Base-by-base conservation (phyloP, 1,284 basidiomycete species). In the Ustilago nuda region DNA sequence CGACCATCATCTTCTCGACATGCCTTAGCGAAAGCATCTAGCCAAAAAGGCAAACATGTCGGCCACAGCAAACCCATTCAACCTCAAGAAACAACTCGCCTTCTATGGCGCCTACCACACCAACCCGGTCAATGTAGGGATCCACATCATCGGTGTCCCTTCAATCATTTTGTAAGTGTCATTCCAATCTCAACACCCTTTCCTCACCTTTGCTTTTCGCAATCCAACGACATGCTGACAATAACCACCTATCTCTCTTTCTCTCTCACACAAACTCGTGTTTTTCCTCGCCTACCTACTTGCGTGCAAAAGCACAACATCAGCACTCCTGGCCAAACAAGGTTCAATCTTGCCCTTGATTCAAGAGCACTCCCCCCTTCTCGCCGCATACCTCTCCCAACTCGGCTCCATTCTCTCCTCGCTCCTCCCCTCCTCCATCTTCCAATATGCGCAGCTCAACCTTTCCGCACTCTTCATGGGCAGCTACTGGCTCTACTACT, bases 31-130 rank as follows among this genome's bases (percentile, higher is more conserved):
- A 39, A 30, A 23, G 13, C 15, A 9, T 17, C 6, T 11, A 17
- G 33, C 13, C 19, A 19, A 19, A 13, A 15, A 17, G 9, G 9
- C n/a, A 41, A 67, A 33, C 27, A 81, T 81, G 79, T 76, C 72
- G 15, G 70, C 74, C 19, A 78, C 80, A 6, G 80, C 70, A 5
- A 77, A 71, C 35, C 80, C 79, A 3, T 74, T 82, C 56, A 72
- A 66, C 39, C 67, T 82, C 53, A 66, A 54, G 35, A 70, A 78
- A 56, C 81, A 82, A 63, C 71, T 82, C 17, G 79, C 79, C 35
- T 82, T 82, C 65, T 82, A 82, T 55, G 81, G 81, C 46, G 80
- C 81, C 11, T 83, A 83, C 69, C 81, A 83, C 50, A 79, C 80
- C 32, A 66, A 83, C 56, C 59, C 63, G 0, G 74, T 82, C 69